phyloP scores from a whole-genome alignment of 2,329 filamentous ascomycete genomes.

The Venturia aucupariae region DNA sequence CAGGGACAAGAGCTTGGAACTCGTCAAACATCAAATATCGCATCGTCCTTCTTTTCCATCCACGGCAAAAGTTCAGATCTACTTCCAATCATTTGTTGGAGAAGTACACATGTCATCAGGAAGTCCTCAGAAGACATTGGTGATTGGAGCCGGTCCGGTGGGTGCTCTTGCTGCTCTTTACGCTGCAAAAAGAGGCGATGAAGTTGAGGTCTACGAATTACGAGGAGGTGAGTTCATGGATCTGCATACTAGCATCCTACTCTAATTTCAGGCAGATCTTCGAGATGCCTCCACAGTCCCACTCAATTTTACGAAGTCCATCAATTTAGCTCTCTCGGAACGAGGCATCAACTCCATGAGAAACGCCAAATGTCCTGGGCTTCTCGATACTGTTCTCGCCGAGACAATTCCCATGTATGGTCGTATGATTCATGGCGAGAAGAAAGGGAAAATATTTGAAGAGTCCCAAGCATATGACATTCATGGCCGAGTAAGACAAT shows the following conservation, averaged over 20 bases:
- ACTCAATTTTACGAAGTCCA: slow-evolving; percentile 95
- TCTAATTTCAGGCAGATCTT: slow-evolving; percentile 54
- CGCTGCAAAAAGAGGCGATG: slow-evolving; percentile 75
- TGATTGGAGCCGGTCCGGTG: slow-evolving; percentile 89
- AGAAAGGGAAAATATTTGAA: slow-evolving; percentile 60
- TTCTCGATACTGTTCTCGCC: slow-evolving; percentile 65
- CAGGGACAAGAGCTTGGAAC: slow-evolving; percentile 1
- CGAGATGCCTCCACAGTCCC: slow-evolving; percentile 73
- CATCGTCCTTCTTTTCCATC: not conserved
- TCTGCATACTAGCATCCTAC: not conserved
- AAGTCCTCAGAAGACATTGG: slow-evolving; percentile 54
- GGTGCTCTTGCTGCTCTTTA: slow-evolving; percentile 88
- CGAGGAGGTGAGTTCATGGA: slow-evolving; percentile 58
- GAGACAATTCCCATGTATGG: slow-evolving; percentile 88
- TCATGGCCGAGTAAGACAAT: slow-evolving; percentile 62
- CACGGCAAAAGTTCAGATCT: not conserved
- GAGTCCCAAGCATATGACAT: slow-evolving; percentile 84
- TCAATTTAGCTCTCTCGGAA: slow-evolving; percentile 91
- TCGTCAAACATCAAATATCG: not conserved
- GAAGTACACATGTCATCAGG: not conserved
- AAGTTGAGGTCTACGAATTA: slow-evolving; percentile 91
- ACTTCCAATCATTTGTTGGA: too few relatives aligned
- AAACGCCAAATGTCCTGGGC: slow-evolving; percentile 53
- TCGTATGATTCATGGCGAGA: slow-evolving; percentile 83
- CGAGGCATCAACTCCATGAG: slow-evolving; percentile 84